Percentiles rank a stretch among this genome's conserved stretches.
Evolutionary conservation across 352 stramenopile genomes (phyloP).

Genomic region (Elongisporangium senticosum): DNA sequence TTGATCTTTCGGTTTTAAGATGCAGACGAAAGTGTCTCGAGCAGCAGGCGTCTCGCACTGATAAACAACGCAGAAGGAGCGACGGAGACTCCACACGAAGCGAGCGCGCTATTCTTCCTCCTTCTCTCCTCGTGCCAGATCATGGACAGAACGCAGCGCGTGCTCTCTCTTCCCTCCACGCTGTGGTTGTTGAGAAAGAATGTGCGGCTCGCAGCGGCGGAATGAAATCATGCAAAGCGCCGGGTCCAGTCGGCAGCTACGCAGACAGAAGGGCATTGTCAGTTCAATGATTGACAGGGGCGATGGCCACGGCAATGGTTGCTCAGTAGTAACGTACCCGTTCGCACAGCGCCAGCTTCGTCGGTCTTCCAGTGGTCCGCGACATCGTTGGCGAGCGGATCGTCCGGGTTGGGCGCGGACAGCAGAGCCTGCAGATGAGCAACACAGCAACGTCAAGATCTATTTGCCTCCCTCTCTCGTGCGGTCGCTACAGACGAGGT

Average conservation of each 20-base stretch:
- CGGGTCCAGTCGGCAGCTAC: conserved; percentile 65
- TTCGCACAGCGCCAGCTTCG: conserved; percentile 87
- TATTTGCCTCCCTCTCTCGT: not conserved
- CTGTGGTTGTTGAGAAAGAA: too few relatives aligned
- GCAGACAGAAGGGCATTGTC: not conserved
- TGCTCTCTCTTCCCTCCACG: not conserved
- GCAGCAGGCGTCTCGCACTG: not conserved
- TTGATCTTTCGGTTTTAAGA: not conserved
- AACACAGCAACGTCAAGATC: not conserved
- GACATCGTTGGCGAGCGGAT: conserved; percentile 96
- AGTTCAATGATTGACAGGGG: conserved; percentile 6
- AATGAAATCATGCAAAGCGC: conserved; percentile 46
- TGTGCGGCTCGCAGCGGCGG: not conserved
- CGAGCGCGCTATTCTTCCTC: not conserved
- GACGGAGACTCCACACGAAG: not conserved
- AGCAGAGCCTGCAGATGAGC: conserved; percentile 72
- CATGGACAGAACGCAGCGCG: not conserved
- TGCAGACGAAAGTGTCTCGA: not conserved
- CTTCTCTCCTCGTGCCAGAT: not conserved
- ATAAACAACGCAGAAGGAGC: not conserved
- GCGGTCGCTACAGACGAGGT: too few relatives aligned
- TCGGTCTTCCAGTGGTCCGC: conserved; percentile 98
- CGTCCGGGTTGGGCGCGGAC: conserved; percentile 95
- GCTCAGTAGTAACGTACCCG: conserved; percentile 27
- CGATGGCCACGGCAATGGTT: not conserved